Conservation (phyloP, 768 basidiomycete genomes). For the Cyclocybe cylindracea region DNA sequence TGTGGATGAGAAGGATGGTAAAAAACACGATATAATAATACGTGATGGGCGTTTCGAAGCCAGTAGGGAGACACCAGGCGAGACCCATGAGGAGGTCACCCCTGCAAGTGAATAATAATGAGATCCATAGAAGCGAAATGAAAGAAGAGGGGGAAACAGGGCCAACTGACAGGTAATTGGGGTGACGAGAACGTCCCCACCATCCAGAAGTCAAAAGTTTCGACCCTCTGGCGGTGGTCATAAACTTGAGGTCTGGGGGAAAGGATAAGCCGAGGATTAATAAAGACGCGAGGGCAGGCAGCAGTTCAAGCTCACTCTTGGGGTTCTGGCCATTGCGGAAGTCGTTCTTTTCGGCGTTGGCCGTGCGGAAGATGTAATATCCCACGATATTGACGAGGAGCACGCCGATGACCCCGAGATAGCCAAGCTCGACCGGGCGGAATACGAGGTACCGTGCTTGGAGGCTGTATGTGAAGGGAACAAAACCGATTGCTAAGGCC, state of each 20-base stretch:
- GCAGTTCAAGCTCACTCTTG: constrained; percentile 63
- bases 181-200: constrained; percentile 96
- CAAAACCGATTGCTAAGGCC: constrained; percentile 89
- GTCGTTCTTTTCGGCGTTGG: constrained; percentile 94
- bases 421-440: constrained; percentile 77
- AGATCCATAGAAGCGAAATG: background rate
- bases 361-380: constrained; percentile 86
- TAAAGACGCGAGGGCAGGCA: too few species aligned
- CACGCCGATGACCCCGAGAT: constrained; percentile 54
- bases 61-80: constrained; percentile 95
- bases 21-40: constrained; percentile 96
- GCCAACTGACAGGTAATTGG: constrained; percentile 76
- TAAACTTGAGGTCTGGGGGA: constrained; percentile 66
- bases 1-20: constrained; percentile 82
- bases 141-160: background rate
- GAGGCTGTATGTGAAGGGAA: constrained; percentile 91
- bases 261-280: too few species aligned
- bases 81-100: constrained; percentile 88
- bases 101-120: constrained; percentile 32
- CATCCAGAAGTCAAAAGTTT: constrained; percentile 94
- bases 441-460: constrained; percentile 95
- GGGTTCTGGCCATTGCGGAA: constrained; percentile 94
- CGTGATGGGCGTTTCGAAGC: constrained; percentile 89
- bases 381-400: constrained; percentile 68
- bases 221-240: constrained; percentile 82